phyloP scores from a whole-genome alignment of 2,329 filamentous ascomycete genomes.

The Myotisia sp. region DNA sequence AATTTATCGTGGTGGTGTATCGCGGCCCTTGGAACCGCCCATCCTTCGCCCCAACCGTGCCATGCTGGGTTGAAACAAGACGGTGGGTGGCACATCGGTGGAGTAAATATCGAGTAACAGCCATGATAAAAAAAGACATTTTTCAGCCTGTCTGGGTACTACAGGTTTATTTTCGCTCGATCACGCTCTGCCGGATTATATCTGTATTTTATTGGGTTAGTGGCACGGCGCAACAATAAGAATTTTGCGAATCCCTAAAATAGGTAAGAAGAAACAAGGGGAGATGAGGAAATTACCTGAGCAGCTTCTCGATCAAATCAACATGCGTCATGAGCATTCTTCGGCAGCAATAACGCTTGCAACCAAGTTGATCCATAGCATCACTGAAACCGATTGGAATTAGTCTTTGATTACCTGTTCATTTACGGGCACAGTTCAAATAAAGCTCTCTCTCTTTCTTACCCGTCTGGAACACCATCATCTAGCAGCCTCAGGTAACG shows the following conservation, averaged over 20 bases:
- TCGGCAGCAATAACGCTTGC: slow-evolving; percentile 94
- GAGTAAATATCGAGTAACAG: too few species aligned
- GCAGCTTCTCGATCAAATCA: slow-evolving; percentile 93
- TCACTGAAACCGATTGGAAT: too few species aligned
- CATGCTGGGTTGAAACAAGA: too few species aligned
- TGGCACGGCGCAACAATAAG: too few species aligned
- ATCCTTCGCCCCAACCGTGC: too few species aligned
- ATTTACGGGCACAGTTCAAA: neutral
- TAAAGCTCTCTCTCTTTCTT: slow-evolving; percentile 25
- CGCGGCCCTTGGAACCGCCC: too few species aligned
- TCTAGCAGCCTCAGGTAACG: slow-evolving; percentile 81
- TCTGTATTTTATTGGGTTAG: slow-evolving; percentile 20
- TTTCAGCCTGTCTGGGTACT: slow-evolving; percentile 4
- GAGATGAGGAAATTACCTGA: slow-evolving; percentile 50
- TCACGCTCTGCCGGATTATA: slow-evolving; percentile 39
- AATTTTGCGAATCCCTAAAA: too few species aligned
- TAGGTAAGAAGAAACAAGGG: slow-evolving; percentile 12
- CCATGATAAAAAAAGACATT: too few species aligned
- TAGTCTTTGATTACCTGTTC: slow-evolving; percentile 2
- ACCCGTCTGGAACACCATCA: slow-evolving; percentile 61
- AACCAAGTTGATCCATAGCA: slow-evolving; percentile 86
- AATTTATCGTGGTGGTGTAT: too few species aligned
- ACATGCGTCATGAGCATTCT: slow-evolving; percentile 99
- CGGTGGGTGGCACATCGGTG: too few species aligned
- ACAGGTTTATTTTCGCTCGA: slow-evolving; percentile 24